Evolutionary conservation across 805 yeast genomes (phyloP).

Genomic region (Scheffersomyces lignosus): DNA sequence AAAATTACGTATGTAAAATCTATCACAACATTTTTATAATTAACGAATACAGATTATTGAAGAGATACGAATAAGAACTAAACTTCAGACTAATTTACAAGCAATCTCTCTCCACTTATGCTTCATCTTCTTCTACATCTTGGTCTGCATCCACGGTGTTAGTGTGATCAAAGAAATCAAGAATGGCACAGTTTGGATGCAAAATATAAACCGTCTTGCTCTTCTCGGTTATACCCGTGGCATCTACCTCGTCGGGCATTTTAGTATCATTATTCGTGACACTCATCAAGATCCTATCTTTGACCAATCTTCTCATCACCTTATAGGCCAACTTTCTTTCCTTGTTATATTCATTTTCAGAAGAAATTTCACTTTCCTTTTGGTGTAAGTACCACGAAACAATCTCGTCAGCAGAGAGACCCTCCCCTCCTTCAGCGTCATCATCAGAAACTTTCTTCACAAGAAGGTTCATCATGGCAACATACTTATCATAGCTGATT

Average conservation of each 20-base stretch:
- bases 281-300: constrained; percentile 78
- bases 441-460: constrained; percentile 63
- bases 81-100: too few relatives aligned
- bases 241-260: constrained; percentile 17
- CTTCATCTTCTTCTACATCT: constrained; percentile 11
- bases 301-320: constrained; percentile 79
- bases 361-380: constrained; percentile 65
- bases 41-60: too few relatives aligned
- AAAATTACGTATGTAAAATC: too few relatives aligned
- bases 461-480: constrained; percentile 76
- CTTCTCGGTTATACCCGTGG: constrained; percentile 19
- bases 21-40: too few relatives aligned
- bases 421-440: constrained; percentile 52
- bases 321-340: constrained; percentile 74
- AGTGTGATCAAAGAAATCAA: constrained; percentile 58
- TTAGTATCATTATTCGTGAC: constrained; percentile 37
- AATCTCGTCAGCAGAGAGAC: constrained; percentile 65
- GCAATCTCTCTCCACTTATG: too few relatives aligned
- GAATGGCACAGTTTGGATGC: constrained; percentile 83
- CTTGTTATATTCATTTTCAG: constrained; percentile 67
- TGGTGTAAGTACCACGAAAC: constrained; percentile 80
- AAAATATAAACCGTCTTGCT: constrained; percentile 39
- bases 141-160: constrained; percentile 17
- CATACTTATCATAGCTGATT: constrained; percentile 84
- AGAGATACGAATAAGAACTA: too few relatives aligned